Conservation (phyloP, 139 green algal species). For the Coccomyxa sp. region DNA sequence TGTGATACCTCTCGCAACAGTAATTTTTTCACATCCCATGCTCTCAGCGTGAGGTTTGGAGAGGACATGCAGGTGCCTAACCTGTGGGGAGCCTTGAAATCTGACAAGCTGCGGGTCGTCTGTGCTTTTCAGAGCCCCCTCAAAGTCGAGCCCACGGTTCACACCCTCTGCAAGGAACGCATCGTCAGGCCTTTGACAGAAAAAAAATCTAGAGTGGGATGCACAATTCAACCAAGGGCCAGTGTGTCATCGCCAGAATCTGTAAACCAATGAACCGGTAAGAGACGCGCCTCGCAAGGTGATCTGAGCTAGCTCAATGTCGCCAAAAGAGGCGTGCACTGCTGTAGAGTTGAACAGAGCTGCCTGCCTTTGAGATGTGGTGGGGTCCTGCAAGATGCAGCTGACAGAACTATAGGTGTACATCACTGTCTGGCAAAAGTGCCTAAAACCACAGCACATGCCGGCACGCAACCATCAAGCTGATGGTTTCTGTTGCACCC, state of each 20-base stretch:
- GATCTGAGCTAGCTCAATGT: conserved; percentile 80
- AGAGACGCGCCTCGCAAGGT: conserved; percentile 50
- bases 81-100: conserved; percentile 57
- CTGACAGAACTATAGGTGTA: too few species aligned
- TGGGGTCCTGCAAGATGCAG: conserved; percentile 26
- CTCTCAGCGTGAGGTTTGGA: neutral
- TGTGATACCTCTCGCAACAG: neutral
- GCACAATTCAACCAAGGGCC: neutral
- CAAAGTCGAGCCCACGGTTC: conserved; percentile 61
- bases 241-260: neutral
- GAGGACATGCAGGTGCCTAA: conserved; percentile 1
- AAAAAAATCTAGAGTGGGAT: neutral
- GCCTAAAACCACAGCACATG: too few species aligned
- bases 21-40: neutral
- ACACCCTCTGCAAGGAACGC: conserved; percentile 48
- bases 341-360: conserved; percentile 57
- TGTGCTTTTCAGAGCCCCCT: conserved; percentile 32
- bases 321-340: conserved; percentile 70
- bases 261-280: neutral
- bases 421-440: too few species aligned
- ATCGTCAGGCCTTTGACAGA: neutral
- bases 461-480: too few species aligned
- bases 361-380: conserved; percentile 33
- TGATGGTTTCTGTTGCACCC: too few species aligned
- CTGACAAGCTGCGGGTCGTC: conserved; percentile 27